Base-by-base conservation (phyloP, 2,329 filamentous ascomycete species). In the Coniochaeta ligniaria region DNA sequence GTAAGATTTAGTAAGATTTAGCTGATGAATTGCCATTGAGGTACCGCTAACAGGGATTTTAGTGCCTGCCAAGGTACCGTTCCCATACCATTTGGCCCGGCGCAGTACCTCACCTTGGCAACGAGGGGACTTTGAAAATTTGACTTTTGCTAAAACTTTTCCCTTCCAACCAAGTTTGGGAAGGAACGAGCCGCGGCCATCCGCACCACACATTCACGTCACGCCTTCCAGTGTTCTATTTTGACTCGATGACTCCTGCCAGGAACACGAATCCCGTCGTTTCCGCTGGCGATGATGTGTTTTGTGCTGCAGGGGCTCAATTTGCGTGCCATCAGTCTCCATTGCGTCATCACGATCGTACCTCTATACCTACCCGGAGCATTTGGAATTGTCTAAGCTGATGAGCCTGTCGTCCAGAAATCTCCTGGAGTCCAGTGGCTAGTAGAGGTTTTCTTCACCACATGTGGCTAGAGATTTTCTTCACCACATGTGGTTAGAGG, bases 1-100 rank as follows among this genome's bases (percentile, higher is more conserved):
- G 54, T 57, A 57, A 57, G 31, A 35, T 57, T 57, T 57, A 57
- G 54, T 57, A 57, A 57, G 31, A 35, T 57, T 57, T 57, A 57
- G 31, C 35, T 57, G 54, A 57, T 57, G 35, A 57, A 57, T 57
- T 57, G 54, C 54, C 54, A 22, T 52, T 24, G 47, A 28, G 20
- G 47, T 52, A 31, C 47, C 47, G 22, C 47, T 52, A 17, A 17
- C 47, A 52, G 16, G 47, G 47, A 31, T 52, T 17, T 17, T 4
- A n/a, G 47, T 6, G 31, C 8, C 43, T 6, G 11, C 16, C 43
- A 22, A 47, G n/a, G 43, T 47, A 24, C 16, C 43, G 20, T 6
- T 47, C 43, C 24, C 20, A 47, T 47, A 24, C 43, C 3, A 12
- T 22, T 47, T 47, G 7, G 20, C 47, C n/a, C 8, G 47, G 24